A percentile compares a stretch with the other conserved stretches of the same genome.
Conservation (phyloP, 805 yeast genomes). For the Candida tammaniensis region DNA sequence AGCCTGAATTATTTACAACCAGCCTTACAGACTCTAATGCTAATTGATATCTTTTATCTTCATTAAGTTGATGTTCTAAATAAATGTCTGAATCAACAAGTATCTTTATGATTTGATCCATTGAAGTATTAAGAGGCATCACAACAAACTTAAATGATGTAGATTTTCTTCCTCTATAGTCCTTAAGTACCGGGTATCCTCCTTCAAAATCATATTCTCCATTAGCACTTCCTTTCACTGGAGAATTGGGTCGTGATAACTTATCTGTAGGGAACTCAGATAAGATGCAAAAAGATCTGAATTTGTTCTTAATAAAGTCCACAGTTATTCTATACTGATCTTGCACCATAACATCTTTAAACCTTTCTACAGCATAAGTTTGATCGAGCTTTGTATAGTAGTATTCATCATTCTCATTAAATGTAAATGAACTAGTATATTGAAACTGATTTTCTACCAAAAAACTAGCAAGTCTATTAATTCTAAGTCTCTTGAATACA, state of each 20-base stretch:
- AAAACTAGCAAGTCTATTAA: conserved; percentile 44
- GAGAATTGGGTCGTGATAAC: conserved; percentile 19
- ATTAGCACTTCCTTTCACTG: conserved; percentile 15
- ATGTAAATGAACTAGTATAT: not conserved
- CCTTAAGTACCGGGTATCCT: conserved; percentile 20
- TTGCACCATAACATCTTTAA: conserved; percentile 38
- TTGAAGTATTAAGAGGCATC: conserved; percentile 19
- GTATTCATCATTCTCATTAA: conserved; percentile 1
- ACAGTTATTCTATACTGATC: conserved; percentile 66
- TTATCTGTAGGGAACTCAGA: conserved; percentile 43
- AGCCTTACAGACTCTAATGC: conserved; percentile 27
- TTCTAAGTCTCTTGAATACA: conserved; percentile 50
- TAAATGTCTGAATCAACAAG: conserved; percentile 53
- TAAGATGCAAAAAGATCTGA: conserved; percentile 57
- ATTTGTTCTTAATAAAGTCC: conserved; percentile 66
- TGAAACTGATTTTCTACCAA: conserved; percentile 15
- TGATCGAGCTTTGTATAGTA: conserved; percentile 44
- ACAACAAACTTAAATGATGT: conserved; percentile 19
- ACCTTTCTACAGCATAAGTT: conserved; percentile 48
- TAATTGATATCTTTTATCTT: conserved; percentile 34
- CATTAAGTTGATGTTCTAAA: conserved; percentile 50
- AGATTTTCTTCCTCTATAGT: conserved; percentile 21
- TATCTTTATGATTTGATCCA: conserved; percentile 8
- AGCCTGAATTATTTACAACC: conserved; percentile 7
- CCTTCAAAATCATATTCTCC: conserved; percentile 1